These are phyloP conservation scores for Leccinum arenicola DNA, from an alignment of 768 basidiomycete genomes.

Conservation along the genomic window DNA sequence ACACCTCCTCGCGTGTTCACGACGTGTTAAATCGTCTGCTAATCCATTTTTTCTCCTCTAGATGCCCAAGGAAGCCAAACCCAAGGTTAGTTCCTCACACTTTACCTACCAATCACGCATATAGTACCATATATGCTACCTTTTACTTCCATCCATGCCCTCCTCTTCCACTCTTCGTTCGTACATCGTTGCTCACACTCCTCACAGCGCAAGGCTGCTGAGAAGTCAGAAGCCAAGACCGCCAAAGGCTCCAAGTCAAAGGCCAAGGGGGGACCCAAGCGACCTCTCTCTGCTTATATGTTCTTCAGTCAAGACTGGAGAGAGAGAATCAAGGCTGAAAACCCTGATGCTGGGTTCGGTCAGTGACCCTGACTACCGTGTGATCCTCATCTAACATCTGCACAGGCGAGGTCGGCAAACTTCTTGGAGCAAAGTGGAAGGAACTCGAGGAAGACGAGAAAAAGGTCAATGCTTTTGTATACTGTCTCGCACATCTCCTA, in stretches of 20 bases:
- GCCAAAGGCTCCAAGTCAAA: slow-evolving; percentile 74
- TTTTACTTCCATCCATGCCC: slow-evolving; percentile 7
- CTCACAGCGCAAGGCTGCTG: slow-evolving; percentile 68
- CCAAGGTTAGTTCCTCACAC: slow-evolving; percentile 50
- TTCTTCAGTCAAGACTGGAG: slow-evolving; percentile 98
- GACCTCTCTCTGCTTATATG: slow-evolving; percentile 96
- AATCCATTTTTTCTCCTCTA: slow-evolving; percentile 34
- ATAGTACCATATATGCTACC: slow-evolving; percentile 20
- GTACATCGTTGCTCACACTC: slow-evolving; percentile 13
- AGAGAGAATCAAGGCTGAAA: slow-evolving; percentile 92
- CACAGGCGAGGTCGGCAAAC: slow-evolving; percentile 87
- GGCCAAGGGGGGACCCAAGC: slow-evolving; percentile 67
- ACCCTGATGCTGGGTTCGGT: slow-evolving; percentile 95
- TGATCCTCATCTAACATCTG: slow-evolving; percentile 1
- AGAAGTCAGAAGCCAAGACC: slow-evolving; percentile 54
- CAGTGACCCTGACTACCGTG: slow-evolving; percentile 21
- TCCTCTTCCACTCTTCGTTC: neutral
- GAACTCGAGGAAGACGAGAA: slow-evolving; percentile 89
- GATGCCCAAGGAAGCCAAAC: slow-evolving; percentile 83
- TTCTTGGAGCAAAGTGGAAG: slow-evolving; percentile 97
- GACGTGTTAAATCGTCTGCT: slow-evolving; percentile 41
- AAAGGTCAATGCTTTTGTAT: slow-evolving; percentile 54
- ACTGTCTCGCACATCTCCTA: neutral
- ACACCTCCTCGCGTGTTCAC: slow-evolving; percentile 30
- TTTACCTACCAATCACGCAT: slow-evolving; percentile 1